Percentiles rank a stretch among this genome's conserved stretches.
Evolutionary conservation across 371 early-diverging fungal species (phyloP).

Genomic region (Cokeromyces recurvatus): DNA sequence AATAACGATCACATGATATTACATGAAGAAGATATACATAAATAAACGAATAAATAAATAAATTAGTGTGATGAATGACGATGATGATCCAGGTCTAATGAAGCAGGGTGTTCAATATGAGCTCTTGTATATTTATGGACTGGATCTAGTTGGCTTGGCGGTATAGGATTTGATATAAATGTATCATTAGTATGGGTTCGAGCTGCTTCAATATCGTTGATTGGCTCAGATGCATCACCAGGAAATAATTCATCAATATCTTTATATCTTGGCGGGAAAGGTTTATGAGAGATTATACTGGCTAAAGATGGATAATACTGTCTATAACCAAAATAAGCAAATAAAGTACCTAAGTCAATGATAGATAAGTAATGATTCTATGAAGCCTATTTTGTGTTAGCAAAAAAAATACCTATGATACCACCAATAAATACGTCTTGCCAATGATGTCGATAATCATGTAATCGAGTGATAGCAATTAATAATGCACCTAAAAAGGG

Average conservation of each 20-base stretch:
- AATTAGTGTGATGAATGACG: too few relatives aligned
- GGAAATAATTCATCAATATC: slow-evolving; percentile 11
- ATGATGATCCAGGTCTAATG: too few relatives aligned
- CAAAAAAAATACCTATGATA: slow-evolving; percentile 25
- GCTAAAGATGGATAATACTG: slow-evolving; percentile 57
- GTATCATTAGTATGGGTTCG: too few relatives aligned
- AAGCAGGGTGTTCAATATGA: background rate
- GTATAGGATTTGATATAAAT: too few relatives aligned
- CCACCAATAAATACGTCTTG: slow-evolving; percentile 73
- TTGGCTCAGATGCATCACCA: slow-evolving; percentile 2
- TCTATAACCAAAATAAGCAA: slow-evolving; percentile 63
- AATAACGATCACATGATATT: too few relatives aligned
- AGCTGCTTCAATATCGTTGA: slow-evolving; percentile 11
- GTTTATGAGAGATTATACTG: slow-evolving; percentile 5
- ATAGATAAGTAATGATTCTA: too few relatives aligned
- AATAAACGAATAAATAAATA: too few relatives aligned
- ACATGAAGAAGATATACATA: too few relatives aligned
- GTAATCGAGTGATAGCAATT: slow-evolving; percentile 67
- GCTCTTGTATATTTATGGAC: background rate
- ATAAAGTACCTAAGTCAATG: slow-evolving; percentile 48
- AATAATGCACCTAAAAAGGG: slow-evolving; percentile 63
- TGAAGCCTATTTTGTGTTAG: too few relatives aligned
- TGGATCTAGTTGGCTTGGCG: too few relatives aligned
- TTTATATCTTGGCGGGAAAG: slow-evolving; percentile 17
- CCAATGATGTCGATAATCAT: slow-evolving; percentile 87